phyloP scores from a whole-genome alignment of 495 filamentous ascomycete species.

The Chlorociboria aeruginascens region DNA sequence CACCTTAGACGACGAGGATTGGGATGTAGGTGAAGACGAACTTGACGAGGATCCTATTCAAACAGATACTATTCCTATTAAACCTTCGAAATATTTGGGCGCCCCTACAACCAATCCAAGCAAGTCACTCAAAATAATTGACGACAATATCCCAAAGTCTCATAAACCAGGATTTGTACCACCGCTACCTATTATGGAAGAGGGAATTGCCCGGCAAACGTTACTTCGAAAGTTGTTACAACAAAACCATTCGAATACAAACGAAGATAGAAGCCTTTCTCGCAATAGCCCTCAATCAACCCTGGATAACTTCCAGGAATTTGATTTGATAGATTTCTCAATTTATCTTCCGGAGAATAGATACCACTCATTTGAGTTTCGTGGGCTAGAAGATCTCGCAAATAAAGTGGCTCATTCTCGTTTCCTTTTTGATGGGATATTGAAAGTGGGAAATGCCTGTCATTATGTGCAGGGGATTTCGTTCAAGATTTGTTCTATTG shows the following conservation, averaged over 20 bases:
- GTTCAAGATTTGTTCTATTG: constrained; percentile 47
- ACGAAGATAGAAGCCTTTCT: too few relatives aligned
- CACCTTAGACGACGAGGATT: background rate
- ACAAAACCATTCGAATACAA: background rate
- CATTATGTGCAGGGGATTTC: constrained; percentile 41
- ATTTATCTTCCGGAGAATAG: constrained; percentile 16
- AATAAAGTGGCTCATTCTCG: constrained; percentile 15
- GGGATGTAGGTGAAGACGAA: background rate
- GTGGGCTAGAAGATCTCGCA: constrained; percentile 37
- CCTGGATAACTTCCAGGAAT: constrained; percentile 3
- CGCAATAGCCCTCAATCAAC: too few relatives aligned
- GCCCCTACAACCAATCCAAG: background rate
- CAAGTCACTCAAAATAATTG: constrained; percentile 10
- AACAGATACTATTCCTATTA: too few relatives aligned
- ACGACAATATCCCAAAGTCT: constrained; percentile 21
- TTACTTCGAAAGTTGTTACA: background rate
- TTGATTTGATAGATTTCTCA: constrained; percentile 3
- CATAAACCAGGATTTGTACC: constrained; percentile 21
- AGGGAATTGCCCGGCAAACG: background rate
- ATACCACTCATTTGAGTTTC: constrained; percentile 32
- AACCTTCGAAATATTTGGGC: background rate
- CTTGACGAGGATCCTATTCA: background rate
- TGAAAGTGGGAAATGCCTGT: constrained; percentile 29
- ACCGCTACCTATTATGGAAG: background rate
- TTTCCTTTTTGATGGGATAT: constrained; percentile 48